A percentile compares a stretch with the other conserved stretches of the same genome.
phyloP scores from a whole-genome alignment of 768 basidiomycete species.

The Pleurotus tuber-regium region DNA sequence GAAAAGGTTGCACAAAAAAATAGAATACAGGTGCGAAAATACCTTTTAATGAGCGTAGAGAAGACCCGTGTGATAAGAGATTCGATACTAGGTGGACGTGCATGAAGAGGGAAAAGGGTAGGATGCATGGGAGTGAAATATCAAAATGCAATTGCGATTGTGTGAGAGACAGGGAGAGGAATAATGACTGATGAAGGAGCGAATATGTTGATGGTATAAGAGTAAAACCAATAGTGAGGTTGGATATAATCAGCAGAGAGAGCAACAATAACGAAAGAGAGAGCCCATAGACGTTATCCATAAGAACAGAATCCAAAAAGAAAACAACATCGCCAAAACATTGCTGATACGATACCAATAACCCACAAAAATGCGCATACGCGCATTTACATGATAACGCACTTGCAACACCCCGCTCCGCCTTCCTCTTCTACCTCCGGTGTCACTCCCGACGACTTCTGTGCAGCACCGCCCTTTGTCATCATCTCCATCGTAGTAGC shows the following conservation, averaged over 20 bases:
- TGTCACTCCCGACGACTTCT: no score
- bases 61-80: not conserved
- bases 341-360: not conserved
- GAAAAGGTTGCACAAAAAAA: not conserved
- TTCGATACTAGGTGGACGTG: no score
- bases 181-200: conserved; percentile 2
- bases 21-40: not conserved
- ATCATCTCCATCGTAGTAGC: no score
- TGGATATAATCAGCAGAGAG: not conserved
- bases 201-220: conserved; percentile 5
- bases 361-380: conserved; percentile 8
- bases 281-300: conserved; percentile 3
- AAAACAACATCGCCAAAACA: conserved; percentile 1
- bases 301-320: not conserved
- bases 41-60: conserved; percentile 5
- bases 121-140: not conserved
- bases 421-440: conserved; percentile 46
- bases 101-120: not conserved
- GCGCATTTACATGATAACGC: conserved; percentile 71
- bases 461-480: no score
- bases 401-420: conserved; percentile 73
- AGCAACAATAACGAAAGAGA: not conserved
- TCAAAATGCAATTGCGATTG: not conserved
- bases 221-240: not conserved
- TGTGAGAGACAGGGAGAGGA: not conserved